Conservation (phyloP, 208 protist genomes). For the Acanthamoeba healyi region DNA sequence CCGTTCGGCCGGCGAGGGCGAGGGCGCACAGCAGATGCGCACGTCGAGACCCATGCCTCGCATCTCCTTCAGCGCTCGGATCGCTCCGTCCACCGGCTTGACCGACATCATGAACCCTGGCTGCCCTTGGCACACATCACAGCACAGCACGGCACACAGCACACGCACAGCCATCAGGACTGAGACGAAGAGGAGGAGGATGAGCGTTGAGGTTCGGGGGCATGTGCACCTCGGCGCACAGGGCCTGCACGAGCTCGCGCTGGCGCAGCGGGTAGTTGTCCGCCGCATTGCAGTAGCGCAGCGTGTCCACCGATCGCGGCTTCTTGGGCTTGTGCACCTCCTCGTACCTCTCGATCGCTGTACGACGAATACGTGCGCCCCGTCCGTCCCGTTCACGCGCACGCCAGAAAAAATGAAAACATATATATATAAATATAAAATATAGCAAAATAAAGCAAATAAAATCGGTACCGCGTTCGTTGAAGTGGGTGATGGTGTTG, state of each 20-base stretch:
- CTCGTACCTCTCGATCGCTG: slow-evolving; percentile 37
- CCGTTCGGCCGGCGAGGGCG: slow-evolving; percentile 21
- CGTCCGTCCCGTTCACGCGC: too few relatives aligned
- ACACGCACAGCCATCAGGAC: not conserved
- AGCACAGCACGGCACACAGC: not conserved
- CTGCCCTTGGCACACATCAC: not conserved
- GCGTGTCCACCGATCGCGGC: slow-evolving; percentile 14
- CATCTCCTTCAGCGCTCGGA: slow-evolving; percentile 65
- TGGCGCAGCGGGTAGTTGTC: slow-evolving; percentile 70
- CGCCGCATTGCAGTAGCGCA: slow-evolving; percentile 1
- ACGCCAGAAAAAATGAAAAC: too few relatives aligned
- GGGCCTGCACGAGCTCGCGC: slow-evolving; percentile 40
- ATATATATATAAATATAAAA: too few relatives aligned
- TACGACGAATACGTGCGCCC: too few relatives aligned
- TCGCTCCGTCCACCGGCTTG: slow-evolving; percentile 26
- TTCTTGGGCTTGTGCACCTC: slow-evolving; percentile 12
- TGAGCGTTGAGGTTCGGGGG: not conserved
- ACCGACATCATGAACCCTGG: slow-evolving; percentile 32
- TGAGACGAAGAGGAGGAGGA: too few relatives aligned
- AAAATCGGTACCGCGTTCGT: slow-evolving; percentile 29
- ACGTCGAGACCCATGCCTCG: slow-evolving; percentile 54
- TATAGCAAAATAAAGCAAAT: too few relatives aligned
- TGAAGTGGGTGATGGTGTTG: slow-evolving; percentile 69
- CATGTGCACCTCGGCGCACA: slow-evolving; percentile 17
- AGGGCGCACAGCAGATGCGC: slow-evolving; percentile 42